Evolutionary conservation across 75 land plant genomes (phyloP), one percentile per base, ranked within the genome.

Genomic region (Selaginella tamariscina): DNA sequence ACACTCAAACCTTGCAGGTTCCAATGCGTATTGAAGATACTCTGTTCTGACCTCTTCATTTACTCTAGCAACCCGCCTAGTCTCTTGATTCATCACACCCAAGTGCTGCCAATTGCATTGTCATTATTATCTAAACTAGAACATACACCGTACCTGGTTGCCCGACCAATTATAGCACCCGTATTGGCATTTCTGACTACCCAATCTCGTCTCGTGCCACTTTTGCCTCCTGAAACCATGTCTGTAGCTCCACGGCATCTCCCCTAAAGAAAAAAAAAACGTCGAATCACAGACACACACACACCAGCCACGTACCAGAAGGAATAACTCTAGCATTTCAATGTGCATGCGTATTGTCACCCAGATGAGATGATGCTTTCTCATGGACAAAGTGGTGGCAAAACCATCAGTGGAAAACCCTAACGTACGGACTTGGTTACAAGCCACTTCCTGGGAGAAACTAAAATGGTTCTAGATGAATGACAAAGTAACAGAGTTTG

Each of bases 61-160:
- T 55, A 88, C 86, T 77, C 85, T 82, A 65, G 84, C 82, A 62
- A 92, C 81, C 5, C 86, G 79, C 69, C 97, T 82, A 0, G 94
- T 88, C 49, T 86, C 84, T 64, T 82, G 78, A 74, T 92, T 86
- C 97, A 92, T 92, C 97, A 92, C 71, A 92, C 97, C 97, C 97
- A 92, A 55, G 85, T 88, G 74, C 97, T 92, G 84, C 67, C 5
- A 39, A 39, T 5, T 15, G 49, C 15, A 5, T 39, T 15, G 49
- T 15, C 15, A 39, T 39, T 5, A 5, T 39, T 15, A 5, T 39
- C 49, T 5, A 39, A 39, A 39, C 5, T 5, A 39, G 11, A 39
- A 39, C n/a, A n/a, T n/a, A n/a, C n/a, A n/a, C n/a, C 54, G 49
- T 72, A 92, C 97, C 97, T 92, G 5, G 94, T 92, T 28, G 89